These are phyloP conservation scores for Dissophora ornata DNA, from an alignment of 192 early-diverging fungal species.

Conservation along the genomic window DNA sequence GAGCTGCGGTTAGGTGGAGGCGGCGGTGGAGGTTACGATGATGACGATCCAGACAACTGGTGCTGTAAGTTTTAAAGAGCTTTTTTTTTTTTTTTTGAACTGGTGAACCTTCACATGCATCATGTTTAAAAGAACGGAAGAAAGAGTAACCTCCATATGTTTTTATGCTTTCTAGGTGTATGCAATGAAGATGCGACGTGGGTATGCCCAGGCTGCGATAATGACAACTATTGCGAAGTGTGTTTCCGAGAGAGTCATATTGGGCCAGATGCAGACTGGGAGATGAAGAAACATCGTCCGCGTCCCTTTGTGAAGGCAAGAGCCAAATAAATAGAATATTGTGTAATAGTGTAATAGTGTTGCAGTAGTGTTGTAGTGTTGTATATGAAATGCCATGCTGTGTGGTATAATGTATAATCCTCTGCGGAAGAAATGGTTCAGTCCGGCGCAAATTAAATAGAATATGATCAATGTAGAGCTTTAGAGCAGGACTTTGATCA, in stretches of 20 bases:
- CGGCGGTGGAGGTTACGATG: background rate
- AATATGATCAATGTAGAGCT: no score
- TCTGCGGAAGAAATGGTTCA: no score
- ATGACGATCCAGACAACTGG: constrained; percentile 61
- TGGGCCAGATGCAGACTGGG: constrained; percentile 54
- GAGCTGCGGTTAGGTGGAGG: constrained; percentile 33
- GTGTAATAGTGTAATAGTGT: background rate
- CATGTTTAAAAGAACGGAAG: no score
- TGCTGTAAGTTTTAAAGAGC: constrained; percentile 56
- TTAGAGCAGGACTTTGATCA: no score
- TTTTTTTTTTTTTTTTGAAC: constrained; percentile 1
- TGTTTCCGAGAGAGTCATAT: constrained; percentile 70
- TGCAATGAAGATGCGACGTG: constrained; percentile 73
- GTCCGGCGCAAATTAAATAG: no score
- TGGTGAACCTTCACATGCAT: background rate
- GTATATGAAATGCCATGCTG: background rate
- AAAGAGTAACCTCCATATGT: background rate
- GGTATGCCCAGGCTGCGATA: constrained; percentile 69
- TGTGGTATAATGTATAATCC: no score
- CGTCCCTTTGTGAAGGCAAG: constrained; percentile 30
- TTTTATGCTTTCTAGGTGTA: constrained; percentile 43
- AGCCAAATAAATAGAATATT: background rate
- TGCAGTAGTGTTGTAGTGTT: background rate
- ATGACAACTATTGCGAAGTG: constrained; percentile 65
- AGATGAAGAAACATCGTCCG: constrained; percentile 52